A percentile compares a stretch with the other conserved stretches of the same genome.
Evolutionary conservation across 345 rosid genomes (phyloP).

Genomic region (Brassica carinata): DNA sequence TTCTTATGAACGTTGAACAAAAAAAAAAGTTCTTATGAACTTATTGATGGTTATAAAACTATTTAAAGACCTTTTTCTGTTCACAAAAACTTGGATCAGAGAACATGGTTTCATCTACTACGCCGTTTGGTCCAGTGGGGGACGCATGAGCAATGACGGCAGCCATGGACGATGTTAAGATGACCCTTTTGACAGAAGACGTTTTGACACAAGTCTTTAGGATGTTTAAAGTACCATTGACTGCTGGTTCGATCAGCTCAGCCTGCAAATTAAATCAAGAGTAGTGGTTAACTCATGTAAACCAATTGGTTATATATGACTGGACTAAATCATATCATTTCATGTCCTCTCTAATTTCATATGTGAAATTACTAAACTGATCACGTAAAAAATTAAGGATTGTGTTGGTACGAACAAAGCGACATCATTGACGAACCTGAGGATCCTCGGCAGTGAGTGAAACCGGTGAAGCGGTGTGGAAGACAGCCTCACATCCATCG

Average conservation of each 20-base stretch:
- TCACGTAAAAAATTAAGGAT: background rate
- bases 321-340: background rate
- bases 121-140: constrained; percentile 29
- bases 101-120: constrained; percentile 54
- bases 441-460: background rate
- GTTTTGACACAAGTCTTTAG: constrained; percentile 46
- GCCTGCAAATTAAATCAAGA: background rate
- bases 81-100: constrained; percentile 42
- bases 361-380: background rate
- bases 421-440: background rate
- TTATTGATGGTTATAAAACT: background rate
- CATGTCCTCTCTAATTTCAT: background rate
- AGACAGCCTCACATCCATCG: constrained; percentile 1
- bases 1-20: background rate
- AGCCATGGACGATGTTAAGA: constrained; percentile 50
- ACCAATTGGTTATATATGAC: background rate
- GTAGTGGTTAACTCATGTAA: background rate
- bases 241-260: constrained; percentile 49
- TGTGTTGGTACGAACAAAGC: background rate
- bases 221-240: constrained; percentile 54
- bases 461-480: background rate
- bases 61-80: constrained; percentile 25
- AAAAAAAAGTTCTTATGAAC: background rate
- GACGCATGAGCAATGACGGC: constrained; percentile 33
- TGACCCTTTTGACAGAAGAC: constrained; percentile 47